Percentiles rank a stretch among this genome's conserved stretches.
Conservation (phyloP, 2,329 filamentous ascomycete species). For the Leptodontidium sp. region DNA sequence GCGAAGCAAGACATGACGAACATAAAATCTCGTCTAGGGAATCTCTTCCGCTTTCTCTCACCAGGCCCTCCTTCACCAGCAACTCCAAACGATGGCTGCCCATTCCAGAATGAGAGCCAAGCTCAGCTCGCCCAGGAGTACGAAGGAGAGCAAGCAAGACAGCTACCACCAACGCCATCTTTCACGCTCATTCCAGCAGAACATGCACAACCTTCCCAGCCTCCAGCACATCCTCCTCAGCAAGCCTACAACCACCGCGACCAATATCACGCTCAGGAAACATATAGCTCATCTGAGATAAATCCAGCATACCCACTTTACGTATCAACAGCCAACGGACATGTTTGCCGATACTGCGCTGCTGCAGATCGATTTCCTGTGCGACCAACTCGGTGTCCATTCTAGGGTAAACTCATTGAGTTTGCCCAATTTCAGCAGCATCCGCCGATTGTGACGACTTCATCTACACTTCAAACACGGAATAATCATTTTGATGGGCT, state of each 20-base stretch:
- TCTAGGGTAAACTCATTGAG: neutral
- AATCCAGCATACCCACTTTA: neutral
- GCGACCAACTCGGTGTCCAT: neutral
- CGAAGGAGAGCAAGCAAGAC: neutral
- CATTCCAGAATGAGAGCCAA: neutral
- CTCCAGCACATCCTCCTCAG: neutral
- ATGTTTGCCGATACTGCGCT: constrained; percentile 3
- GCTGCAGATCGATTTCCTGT: neutral
- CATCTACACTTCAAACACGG: neutral
- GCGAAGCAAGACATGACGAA: neutral
- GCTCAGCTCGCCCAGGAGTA: neutral
- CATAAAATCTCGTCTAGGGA: neutral
- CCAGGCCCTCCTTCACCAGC: neutral
- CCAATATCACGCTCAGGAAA: neutral
- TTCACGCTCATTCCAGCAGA: neutral
- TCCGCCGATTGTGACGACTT: neutral
- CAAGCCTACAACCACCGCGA: neutral
- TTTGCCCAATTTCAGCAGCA: neutral
- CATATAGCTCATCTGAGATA: neutral
- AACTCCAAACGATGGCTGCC: neutral
- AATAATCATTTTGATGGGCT: neutral
- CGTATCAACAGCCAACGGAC: neutral
- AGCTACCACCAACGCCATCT: neutral
- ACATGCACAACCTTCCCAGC: no score
- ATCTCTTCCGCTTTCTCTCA: neutral